phyloP scores from a whole-genome alignment of 2,329 filamentous ascomycete genomes.

The Diplodia corticola region DNA sequence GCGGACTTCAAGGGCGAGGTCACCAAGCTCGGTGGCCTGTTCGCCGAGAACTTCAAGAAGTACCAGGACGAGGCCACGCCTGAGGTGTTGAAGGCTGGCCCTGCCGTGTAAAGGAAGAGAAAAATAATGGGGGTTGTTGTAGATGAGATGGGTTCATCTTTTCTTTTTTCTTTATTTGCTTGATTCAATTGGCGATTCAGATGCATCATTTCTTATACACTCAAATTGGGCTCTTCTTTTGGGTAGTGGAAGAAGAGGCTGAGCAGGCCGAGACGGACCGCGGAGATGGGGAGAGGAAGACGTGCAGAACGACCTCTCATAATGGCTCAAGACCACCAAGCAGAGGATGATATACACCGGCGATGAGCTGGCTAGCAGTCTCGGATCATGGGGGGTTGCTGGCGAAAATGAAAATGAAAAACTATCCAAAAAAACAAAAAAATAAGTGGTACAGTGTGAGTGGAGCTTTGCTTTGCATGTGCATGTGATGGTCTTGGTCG shows the following conservation, averaged over 20 bases:
- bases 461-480: not conserved
- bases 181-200: not conserved
- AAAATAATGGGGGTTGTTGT: not conserved
- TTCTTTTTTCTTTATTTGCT: not conserved
- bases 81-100: slow-evolving; percentile 50
- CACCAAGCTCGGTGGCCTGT: slow-evolving; percentile 83
- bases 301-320: not conserved
- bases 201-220: not conserved
- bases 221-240: not conserved
- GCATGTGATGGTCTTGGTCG: not conserved
- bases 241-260: not conserved
- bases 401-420: not conserved
- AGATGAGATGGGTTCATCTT: not conserved
- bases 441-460: not conserved
- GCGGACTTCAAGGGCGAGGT: slow-evolving; percentile 86
- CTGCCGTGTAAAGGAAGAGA: slow-evolving; percentile 27
- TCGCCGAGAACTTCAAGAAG: slow-evolving; percentile 98
- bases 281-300: not conserved
- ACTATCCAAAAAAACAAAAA: not conserved
- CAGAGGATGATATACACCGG: too few species aligned
- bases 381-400: not conserved
- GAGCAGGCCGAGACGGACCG: not conserved
- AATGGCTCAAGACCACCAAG: not conserved
- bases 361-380: not conserved
- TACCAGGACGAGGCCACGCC: slow-evolving; percentile 73